Base-by-base conservation (phyloP, 176 grass and related monocot species). In the Phoenix dactylifera region DNA sequence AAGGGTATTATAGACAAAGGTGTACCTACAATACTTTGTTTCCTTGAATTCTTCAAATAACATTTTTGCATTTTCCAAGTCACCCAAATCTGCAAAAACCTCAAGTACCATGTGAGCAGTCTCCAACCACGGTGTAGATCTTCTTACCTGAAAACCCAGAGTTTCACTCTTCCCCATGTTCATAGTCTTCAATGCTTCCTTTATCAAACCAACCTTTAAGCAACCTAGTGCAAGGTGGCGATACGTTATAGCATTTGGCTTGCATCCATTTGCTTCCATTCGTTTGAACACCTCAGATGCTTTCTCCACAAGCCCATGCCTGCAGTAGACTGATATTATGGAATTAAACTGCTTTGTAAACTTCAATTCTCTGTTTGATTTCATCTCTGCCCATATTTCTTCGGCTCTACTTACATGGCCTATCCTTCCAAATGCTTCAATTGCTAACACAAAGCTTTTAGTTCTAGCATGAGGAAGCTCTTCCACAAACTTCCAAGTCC, bases 101-200 rank as follows among this genome's bases (percentile, higher is more conserved):
- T 91, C 87, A 51, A 97, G 77, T 30, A 97, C 20, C 84, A 91
- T 83, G 50, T 82, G 62, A 22, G 93, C 85, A 22, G 81, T 97
- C 76, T 91, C 93, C 84, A 91, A 74, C 93, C 93, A 91, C 15
- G 93, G 87, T 62, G 75, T 91, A 19, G 87, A 97, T 75, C 64
- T 82, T 64, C 69, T 77, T 49, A 97, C 87, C 60, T 77, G 81
- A 57, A 64, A 81, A 17, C 75, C 75, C 51, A 85, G 64, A 44
- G 65, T 28, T 80, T 91, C 84, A 26, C 79, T 70, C 65, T 83
- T 82, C 56, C 66, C 92, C 76, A 72, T 83, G 64, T 83, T 80
- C 56, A 91, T 76, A 28, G 87, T 88, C 69, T 91, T 80, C 63
- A 83, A 55, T 52, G 84, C 87, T 85, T 97, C 81, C 68, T 85